A percentile compares a stretch with the other conserved stretches of the same genome.
phyloP scores from a whole-genome alignment of 129 eudicot genomes.

The Artemisia tridentata region DNA sequence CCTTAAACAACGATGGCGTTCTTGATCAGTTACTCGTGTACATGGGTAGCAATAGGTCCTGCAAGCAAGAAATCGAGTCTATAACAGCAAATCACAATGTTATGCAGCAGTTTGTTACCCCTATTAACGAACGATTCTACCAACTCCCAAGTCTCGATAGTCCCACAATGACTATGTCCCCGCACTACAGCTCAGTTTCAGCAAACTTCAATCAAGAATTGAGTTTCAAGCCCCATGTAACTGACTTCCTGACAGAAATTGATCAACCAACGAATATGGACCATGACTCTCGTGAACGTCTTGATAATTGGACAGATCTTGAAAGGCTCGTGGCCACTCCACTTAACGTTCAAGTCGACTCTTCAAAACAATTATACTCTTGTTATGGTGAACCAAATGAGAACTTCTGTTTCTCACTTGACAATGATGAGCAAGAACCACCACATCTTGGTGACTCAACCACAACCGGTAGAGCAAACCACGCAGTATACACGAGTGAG shows the following conservation, averaged over 20 bases:
- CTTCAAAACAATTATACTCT: conserved; percentile 29
- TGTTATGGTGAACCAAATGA: conserved; percentile 29
- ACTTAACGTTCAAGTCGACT: conserved; percentile 44
- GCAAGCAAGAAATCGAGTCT: conserved; percentile 39
- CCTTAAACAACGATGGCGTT: conserved; percentile 40
- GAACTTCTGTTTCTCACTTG: conserved; percentile 41
- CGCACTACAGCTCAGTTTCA: conserved; percentile 11
- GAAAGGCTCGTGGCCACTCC: conserved; percentile 60
- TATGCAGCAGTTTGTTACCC: conserved; percentile 23
- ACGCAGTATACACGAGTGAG: conserved; percentile 35
- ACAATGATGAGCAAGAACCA: conserved; percentile 30
- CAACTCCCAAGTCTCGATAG: conserved; percentile 67
- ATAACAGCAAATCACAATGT: conserved; percentile 22
- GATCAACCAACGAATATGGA: conserved; percentile 13
- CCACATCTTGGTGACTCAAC: conserved; percentile 21
- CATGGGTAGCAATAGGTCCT: conserved; percentile 44
- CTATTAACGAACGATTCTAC: conserved; percentile 31
- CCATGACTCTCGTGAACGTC: conserved; percentile 26
- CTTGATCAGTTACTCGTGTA: conserved; percentile 60
- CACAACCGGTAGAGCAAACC: conserved; percentile 21
- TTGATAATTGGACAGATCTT: conserved; percentile 50
- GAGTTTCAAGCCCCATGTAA: conserved; percentile 24
- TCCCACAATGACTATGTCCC: conserved; percentile 37
- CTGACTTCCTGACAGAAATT: conserved; percentile 24
- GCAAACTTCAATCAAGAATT: conserved; percentile 30